Conservation (phyloP, 495 filamentous ascomycete genomes). For the Podospora didyma region DNA sequence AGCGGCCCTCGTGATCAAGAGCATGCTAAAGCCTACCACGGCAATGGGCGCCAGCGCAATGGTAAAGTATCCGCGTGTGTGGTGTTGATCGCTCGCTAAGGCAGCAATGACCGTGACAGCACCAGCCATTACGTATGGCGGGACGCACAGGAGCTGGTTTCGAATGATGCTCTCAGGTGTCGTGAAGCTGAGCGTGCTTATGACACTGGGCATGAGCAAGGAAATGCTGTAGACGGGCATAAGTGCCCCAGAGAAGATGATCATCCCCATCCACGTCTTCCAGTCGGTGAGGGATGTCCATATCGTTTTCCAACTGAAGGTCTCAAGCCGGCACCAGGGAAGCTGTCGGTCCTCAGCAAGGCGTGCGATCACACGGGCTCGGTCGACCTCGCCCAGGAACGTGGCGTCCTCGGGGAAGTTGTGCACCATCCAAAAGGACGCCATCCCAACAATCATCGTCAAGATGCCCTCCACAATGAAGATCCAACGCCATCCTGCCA, state of each 20-base stretch:
- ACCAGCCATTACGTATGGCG: constrained; percentile 73
- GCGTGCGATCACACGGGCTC: constrained; percentile 63
- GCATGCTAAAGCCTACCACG: constrained; percentile 70
- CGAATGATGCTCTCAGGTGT: constrained; percentile 46
- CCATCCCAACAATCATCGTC: constrained; percentile 65
- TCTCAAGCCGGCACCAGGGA: constrained; percentile 57
- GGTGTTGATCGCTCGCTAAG: constrained; percentile 68
- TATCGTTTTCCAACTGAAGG: constrained; percentile 69
- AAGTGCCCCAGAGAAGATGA: constrained; percentile 67
- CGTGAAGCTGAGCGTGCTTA: constrained; percentile 63
- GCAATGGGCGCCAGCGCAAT: constrained; percentile 64
- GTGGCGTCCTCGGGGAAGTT: constrained; percentile 77
- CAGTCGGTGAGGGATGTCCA: constrained; percentile 73
- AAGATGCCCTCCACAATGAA: constrained; percentile 69
- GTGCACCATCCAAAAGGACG: constrained; percentile 75
- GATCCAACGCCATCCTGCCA: constrained; percentile 74
- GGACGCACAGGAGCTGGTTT: constrained; percentile 75
- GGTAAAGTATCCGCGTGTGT: constrained; percentile 73
- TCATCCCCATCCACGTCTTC: constrained; percentile 70
- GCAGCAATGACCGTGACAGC: constrained; percentile 69
- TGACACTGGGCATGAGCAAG: constrained; percentile 79
- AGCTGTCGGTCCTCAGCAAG: constrained; percentile 68
- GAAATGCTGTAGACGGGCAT: constrained; percentile 77
- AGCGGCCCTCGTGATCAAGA: constrained; percentile 59
- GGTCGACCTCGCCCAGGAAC: constrained; percentile 67